Percentiles rank a stretch among this genome's conserved stretches.
Conservation (phyloP, 768 basidiomycete species). For the Postia placenta region DNA sequence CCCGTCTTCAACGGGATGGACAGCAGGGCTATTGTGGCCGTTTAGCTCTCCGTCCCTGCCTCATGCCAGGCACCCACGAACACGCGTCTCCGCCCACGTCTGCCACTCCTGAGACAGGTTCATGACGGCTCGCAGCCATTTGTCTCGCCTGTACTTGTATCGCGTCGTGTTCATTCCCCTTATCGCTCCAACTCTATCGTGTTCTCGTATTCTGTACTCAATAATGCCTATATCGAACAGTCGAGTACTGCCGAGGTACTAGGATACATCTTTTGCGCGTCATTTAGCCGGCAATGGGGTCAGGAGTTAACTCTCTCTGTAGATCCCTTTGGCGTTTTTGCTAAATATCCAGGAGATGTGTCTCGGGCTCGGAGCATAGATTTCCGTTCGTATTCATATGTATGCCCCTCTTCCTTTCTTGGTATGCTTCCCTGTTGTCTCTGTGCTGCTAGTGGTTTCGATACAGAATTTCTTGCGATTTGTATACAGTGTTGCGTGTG, state of each 20-base stretch:
- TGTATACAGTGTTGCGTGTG: conserved; percentile 2
- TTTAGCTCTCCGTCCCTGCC: not conserved
- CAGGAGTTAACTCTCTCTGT: conserved; percentile 6
- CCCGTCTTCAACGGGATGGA: conserved; percentile 14
- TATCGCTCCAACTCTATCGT: not conserved
- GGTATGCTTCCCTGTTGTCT: not conserved
- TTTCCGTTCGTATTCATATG: not conserved
- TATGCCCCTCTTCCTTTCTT: not conserved
- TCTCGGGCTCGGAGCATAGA: not conserved
- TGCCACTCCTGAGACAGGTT: not conserved
- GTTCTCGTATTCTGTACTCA: not conserved
- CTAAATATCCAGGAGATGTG: conserved; percentile 1
- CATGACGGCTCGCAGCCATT: not conserved
- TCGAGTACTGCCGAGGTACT: not conserved
- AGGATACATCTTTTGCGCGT: not conserved
- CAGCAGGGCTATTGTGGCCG: conserved; percentile 13
- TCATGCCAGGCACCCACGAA: not conserved
- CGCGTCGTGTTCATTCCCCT: not conserved
- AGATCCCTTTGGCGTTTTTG: conserved; percentile 2
- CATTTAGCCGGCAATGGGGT: conserved; percentile 11
- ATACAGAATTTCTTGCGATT: not conserved
- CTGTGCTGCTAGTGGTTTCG: not conserved
- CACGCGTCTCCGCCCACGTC: conserved; percentile 1
- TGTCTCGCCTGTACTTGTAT: not conserved
- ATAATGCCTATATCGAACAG: not conserved